Evolutionary conservation across 2,329 filamentous ascomycete genomes (phyloP).

Genomic region (Diaporthe humulicola): DNA sequence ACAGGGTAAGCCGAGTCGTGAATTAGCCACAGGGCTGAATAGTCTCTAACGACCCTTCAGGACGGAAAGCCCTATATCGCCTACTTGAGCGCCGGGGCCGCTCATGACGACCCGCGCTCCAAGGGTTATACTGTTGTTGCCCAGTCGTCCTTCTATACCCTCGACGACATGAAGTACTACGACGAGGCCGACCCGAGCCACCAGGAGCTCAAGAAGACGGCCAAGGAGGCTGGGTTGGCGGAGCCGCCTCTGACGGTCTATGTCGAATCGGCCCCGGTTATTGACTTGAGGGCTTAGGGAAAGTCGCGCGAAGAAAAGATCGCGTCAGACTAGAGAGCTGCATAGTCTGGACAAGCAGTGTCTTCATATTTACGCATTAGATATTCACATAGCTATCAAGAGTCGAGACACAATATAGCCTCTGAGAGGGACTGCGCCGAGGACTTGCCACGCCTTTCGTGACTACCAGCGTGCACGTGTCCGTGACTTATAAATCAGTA

Average conservation of each 20-base stretch:
- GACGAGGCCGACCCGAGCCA: slow-evolving; percentile 67
- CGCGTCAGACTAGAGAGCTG: background rate
- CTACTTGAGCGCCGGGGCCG: slow-evolving; percentile 63
- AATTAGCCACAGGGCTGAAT: background rate
- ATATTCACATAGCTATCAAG: background rate
- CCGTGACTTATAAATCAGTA: background rate
- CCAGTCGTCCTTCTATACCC: slow-evolving; percentile 72
- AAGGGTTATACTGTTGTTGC: slow-evolving; percentile 76
- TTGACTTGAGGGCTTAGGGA: slow-evolving; percentile 28
- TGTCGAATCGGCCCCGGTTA: slow-evolving; percentile 48
- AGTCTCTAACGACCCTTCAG: slow-evolving; percentile 54
- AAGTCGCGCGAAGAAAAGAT: background rate
- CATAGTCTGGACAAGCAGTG: background rate
- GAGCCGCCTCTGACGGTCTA: slow-evolving; percentile 56
- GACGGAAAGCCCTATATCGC: slow-evolving; percentile 80
- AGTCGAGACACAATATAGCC: slow-evolving; percentile 4
- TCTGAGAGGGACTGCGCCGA: background rate
- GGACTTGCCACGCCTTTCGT: background rate
- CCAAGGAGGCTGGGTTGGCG: slow-evolving; percentile 49
- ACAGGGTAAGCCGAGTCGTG: slow-evolving; percentile 52
- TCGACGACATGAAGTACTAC: slow-evolving; percentile 80
- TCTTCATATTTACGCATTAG: background rate
- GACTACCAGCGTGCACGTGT: background rate
- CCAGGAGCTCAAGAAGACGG: slow-evolving; percentile 54
- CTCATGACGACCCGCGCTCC: slow-evolving; percentile 68